Base-by-base conservation (phyloP, 768 basidiomycete species). In the Termitomyces sp. region DNA sequence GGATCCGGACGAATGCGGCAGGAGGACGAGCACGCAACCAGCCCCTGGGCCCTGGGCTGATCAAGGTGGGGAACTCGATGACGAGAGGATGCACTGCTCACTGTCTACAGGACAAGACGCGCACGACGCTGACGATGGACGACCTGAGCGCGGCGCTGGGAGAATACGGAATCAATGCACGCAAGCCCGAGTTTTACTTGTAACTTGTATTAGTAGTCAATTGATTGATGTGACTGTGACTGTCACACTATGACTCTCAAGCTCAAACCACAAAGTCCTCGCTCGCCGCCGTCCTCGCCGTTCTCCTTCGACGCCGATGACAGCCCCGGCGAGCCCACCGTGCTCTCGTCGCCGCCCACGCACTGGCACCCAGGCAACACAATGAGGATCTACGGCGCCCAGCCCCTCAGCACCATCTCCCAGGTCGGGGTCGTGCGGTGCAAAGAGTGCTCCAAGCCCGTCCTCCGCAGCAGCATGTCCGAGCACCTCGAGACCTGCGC, bases 101-200 rank as follows among this genome's bases (percentile, higher is more conserved):
- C 32, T 18, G 10, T 59, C 5, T 2, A 22, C 36, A 93, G 90
- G 92, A 93, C 67, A 91, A 94, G 68, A 94, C 92, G 42, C 85
- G 91, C 61, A 98, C 96, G 42, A 92, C 94, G 0, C 73, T 99
- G 62, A 97, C 93, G 20, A 98, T 98, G 94, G 97, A 99, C 54
- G 97, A 99, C 68, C 79, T 99, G 36, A 91, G 90, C 58, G 79
- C 93, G 6, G 97, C 97, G 1, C 80, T 99, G 33, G 80, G 82
- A n/a, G 97, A 99, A 72, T 97, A 98, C 65, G 96, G 96, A 6
- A 93, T 99, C 65, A 94, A 90, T 63, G 82, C 92, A 14, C 86
- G 89, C 69, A 96, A 97, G 65, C 94, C 96, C 16, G 94, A 98
- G 60, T 98, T 94, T 72, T 98, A 90, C 72, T 79, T 94, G 72